Conservation (phyloP, 202 grass and related monocot species). For the Miscanthus sacchariflorus region DNA sequence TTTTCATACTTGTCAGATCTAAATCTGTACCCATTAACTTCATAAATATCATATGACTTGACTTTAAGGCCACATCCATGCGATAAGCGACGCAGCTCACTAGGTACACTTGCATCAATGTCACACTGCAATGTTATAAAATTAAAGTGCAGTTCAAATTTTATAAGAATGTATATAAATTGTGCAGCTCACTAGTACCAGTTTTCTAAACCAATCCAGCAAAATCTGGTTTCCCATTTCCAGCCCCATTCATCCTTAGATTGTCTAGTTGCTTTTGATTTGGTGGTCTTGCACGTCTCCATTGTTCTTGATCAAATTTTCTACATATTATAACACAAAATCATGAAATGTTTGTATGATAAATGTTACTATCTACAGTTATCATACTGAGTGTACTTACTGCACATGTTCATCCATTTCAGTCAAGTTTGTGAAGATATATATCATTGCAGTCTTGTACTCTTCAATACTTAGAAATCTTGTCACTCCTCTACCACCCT, state of each 20-base stretch:
- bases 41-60: slow-evolving; percentile 35
- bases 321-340: not conserved
- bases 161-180: too few relatives aligned
- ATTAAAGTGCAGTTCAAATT: too few relatives aligned
- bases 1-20: slow-evolving; percentile 20
- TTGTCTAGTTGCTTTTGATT: slow-evolving; percentile 10
- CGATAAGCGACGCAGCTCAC: not conserved
- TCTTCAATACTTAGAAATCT: not conserved
- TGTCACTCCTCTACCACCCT: not conserved
- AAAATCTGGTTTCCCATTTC: not conserved
- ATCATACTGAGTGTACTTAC: not conserved
- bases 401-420: slow-evolving; percentile 36
- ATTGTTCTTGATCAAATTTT: slow-evolving; percentile 28
- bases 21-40: slow-evolving; percentile 27
- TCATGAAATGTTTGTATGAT: not conserved
- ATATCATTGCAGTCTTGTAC: slow-evolving; percentile 17
- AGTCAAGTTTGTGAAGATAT: not conserved
- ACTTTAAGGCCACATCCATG: not conserved
- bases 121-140: not conserved
- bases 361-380: not conserved
- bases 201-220: slow-evolving; percentile 20
- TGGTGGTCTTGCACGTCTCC: slow-evolving; percentile 8
- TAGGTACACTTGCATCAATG: not conserved
- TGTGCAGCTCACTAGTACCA: not conserved
- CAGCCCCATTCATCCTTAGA: not conserved